phyloP scores from a whole-genome alignment of 169 alveolate species.

The Prorocentrum cordatum region DNA sequence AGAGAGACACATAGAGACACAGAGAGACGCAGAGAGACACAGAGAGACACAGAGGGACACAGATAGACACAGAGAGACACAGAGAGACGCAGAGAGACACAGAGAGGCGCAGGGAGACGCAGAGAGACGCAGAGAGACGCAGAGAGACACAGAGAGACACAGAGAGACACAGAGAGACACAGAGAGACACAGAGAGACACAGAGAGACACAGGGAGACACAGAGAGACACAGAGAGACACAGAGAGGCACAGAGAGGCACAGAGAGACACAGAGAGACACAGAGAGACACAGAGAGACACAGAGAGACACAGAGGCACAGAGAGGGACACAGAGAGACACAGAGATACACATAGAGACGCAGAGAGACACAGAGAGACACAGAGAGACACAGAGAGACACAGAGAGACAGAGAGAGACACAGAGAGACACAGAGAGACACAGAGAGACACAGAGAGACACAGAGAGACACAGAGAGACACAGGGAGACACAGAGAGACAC shows the following conservation, averaged over 20 bases:
- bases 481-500: background rate
- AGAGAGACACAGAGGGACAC: background rate
- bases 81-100: background rate
- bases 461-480: slow-evolving; percentile 5
- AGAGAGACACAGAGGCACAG: background rate
- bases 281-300: background rate
- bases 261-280: slow-evolving; percentile 5
- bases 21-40: background rate
- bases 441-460: slow-evolving; percentile 1
- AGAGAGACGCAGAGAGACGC: background rate
- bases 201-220: background rate
- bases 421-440: background rate
- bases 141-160: background rate
- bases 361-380: slow-evolving; percentile 13
- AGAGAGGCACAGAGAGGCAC: background rate
- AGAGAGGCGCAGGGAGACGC: background rate
- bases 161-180: background rate
- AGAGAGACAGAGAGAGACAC: background rate
- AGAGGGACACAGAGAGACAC: background rate
- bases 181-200: background rate
- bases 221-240: slow-evolving; percentile 1
- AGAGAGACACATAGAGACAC: background rate
- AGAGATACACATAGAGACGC: background rate
- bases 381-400: background rate
- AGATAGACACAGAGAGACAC: background rate